Percentiles rank a stretch among this genome's conserved stretches.
Conservation (phyloP, 1,284 basidiomycete species). For the Melampsora larici-populina region DNA sequence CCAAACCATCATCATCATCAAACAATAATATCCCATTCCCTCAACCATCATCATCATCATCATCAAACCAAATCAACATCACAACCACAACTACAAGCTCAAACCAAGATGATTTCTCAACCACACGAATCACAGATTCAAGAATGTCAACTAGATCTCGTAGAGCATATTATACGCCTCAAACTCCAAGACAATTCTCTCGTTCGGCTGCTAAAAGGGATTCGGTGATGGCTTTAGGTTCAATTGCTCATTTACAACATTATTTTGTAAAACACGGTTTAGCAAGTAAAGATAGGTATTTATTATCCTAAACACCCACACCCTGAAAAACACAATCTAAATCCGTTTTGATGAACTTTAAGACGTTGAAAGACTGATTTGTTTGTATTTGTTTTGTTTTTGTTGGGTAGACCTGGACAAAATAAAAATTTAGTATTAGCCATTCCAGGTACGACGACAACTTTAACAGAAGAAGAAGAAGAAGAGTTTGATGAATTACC, state of each 20-base stretch:
- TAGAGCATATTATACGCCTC: slow-evolving; percentile 33
- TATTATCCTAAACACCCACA: too few species aligned
- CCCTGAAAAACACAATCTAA: too few species aligned
- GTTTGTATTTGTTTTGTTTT: background rate
- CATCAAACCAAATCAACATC: background rate
- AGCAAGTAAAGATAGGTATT: slow-evolving; percentile 22
- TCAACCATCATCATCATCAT: background rate
- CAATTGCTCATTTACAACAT: slow-evolving; percentile 80
- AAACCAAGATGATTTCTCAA: background rate
- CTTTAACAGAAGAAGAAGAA: slow-evolving; percentile 26
- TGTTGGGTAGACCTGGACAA: slow-evolving; percentile 18
- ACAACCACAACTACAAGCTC: background rate
- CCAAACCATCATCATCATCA: too few species aligned
- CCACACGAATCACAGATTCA: background rate
- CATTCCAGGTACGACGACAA: slow-evolving; percentile 5
- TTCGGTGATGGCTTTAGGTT: slow-evolving; percentile 77
- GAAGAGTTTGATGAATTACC: slow-evolving; percentile 19
- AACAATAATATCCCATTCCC: background rate
- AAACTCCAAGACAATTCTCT: slow-evolving; percentile 68
- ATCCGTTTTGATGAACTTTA: too few species aligned
- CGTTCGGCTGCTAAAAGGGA: slow-evolving; percentile 77
- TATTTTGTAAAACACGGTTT: slow-evolving; percentile 40
- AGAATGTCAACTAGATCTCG: slow-evolving; percentile 12
- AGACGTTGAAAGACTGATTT: too few species aligned
- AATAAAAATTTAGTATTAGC: slow-evolving; percentile 24